Conservation (phyloP, 768 basidiomycete genomes). For the Cubamyces lactineus region DNA sequence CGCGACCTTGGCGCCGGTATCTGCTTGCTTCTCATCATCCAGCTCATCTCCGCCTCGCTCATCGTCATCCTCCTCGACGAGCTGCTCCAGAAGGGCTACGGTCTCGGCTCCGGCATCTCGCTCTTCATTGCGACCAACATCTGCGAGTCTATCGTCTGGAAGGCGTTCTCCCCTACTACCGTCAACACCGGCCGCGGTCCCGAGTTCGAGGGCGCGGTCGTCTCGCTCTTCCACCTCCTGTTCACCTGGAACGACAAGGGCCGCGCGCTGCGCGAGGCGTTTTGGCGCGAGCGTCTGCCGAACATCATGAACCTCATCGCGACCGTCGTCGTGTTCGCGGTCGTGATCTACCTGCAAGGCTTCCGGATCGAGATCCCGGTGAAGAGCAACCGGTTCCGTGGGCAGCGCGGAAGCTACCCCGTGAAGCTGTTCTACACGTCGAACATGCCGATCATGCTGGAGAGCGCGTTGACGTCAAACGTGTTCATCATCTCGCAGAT, state of each 20-base stretch:
- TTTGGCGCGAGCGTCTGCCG: conserved; percentile 96
- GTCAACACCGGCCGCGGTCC: conserved; percentile 97
- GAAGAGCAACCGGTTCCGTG: conserved; percentile 94
- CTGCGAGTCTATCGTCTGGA: conserved; percentile 99
- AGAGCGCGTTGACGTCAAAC: conserved; percentile 90
- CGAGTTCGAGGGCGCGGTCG: conserved; percentile 96
- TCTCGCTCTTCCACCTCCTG: conserved; percentile 94
- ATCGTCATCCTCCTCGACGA: conserved; percentile 99
- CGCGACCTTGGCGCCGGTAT: conserved; percentile 94
- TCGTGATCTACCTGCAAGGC: conserved; percentile 97
- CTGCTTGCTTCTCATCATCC: conserved; percentile 94
- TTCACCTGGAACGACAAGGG: conserved; percentile 99
- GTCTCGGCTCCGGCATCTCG: conserved; percentile 97
- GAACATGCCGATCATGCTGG: conserved; percentile 99
- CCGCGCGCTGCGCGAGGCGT: conserved; percentile 94
- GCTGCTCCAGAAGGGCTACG: conserved; percentile 98
- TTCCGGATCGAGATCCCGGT: conserved; percentile 99
- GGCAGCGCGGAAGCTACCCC: conserved; percentile 95
- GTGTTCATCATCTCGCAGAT: conserved; percentile 97
- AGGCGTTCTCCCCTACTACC: conserved; percentile 98
- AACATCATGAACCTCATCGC: conserved; percentile 98
- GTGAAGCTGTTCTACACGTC: conserved; percentile 98
- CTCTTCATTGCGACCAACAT: conserved; percentile 99
- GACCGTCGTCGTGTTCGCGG: conserved; percentile 88
- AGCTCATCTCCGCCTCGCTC: conserved; percentile 89